Evolutionary conservation across 2,329 filamentous ascomycete species (phyloP).

Genomic region (Hysterium pulicare): DNA sequence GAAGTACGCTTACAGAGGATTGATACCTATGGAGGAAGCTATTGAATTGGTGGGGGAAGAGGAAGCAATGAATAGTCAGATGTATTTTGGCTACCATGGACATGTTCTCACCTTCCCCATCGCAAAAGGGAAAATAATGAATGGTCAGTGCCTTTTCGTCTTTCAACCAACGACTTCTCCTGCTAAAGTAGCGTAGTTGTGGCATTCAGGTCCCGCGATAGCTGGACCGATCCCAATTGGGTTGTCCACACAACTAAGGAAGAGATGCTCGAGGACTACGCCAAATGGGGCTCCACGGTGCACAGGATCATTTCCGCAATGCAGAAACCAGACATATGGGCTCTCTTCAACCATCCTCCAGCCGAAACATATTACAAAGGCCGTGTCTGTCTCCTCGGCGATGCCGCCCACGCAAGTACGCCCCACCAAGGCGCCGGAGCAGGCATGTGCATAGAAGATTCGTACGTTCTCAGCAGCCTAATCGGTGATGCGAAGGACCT

Average conservation of each 20-base stretch:
- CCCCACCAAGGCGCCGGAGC: constrained; percentile 54
- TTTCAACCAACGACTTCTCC: background rate
- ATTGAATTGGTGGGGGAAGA: constrained; percentile 48
- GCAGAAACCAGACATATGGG: constrained; percentile 49
- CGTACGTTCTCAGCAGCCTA: constrained; percentile 42
- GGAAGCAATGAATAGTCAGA: constrained; percentile 49
- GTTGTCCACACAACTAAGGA: constrained; percentile 39
- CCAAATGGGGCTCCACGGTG: constrained; percentile 41
- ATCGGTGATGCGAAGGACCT: constrained; percentile 21
- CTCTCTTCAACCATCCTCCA: constrained; percentile 46
- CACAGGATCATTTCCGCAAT: constrained; percentile 43
- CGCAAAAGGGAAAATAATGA: constrained; percentile 54
- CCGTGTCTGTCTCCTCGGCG: constrained; percentile 48
- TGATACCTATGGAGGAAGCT: constrained; percentile 59
- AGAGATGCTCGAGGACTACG: constrained; percentile 42
- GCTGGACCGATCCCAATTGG: constrained; percentile 42
- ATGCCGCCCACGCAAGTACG: constrained; percentile 56
- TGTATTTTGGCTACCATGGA: constrained; percentile 56
- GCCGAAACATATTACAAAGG: constrained; percentile 38
- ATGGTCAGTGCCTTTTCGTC: constrained; percentile 34
- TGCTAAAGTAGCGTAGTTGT: constrained; percentile 34
- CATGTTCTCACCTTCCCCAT: constrained; percentile 63
- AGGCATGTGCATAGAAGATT: constrained; percentile 55
- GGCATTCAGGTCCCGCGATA: constrained; percentile 44
- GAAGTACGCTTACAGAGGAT: constrained; percentile 60